Base-by-base conservation (phyloP, 768 basidiomycete genomes). In the Leucosporidium scottii region DNA sequence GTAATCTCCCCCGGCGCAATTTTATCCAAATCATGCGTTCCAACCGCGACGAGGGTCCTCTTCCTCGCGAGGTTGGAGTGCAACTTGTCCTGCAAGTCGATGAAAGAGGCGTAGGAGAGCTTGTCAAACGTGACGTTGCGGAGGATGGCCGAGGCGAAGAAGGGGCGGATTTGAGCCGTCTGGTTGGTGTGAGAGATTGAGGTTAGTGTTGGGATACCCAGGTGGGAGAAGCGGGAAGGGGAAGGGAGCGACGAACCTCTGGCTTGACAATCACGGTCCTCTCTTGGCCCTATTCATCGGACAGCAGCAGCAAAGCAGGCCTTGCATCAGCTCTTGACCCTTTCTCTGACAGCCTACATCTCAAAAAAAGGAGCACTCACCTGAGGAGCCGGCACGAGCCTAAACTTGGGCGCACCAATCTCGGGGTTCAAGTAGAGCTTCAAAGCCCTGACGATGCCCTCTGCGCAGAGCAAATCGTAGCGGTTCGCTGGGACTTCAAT, bases 401-500 rank as follows among this genome's bases (percentile, higher is more conserved):
- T 48, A 31, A 70, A 73, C 44, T 62, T 63, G 23, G 72, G 68
- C 12, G 64, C 60, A 8, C 68, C 72, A 3, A 36, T 21, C 34
- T 65, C 68, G 18, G 72, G 72, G 10, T 61, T 25, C 57, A 96
- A 81, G 84, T 93, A 99, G 70, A 88, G 84, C 34, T 85, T 84
- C 61, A 99, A 83, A 12, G 87, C 90, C 15, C 91, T 84, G 27
- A 93, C 84, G 75, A 99, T 89, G 66, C 96, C 96, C 80, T 99
- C 96, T 76, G 96, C 87, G 77, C 96, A 99, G 62, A 99, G 84
- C 25, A 99, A 83, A 80, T 99, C 96, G 76, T 98, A 98, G 86
- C 94, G 87, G 79, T 99, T 99, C n/a, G 96, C 96, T 55, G 96
- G 93, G 54, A 97, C 84, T 79, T 99, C 96, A 74, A 99, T 96